Percentiles rank a stretch among this genome's conserved stretches.
Conservation (phyloP, 306 rosid genomes). For the Medicago lupulina region DNA sequence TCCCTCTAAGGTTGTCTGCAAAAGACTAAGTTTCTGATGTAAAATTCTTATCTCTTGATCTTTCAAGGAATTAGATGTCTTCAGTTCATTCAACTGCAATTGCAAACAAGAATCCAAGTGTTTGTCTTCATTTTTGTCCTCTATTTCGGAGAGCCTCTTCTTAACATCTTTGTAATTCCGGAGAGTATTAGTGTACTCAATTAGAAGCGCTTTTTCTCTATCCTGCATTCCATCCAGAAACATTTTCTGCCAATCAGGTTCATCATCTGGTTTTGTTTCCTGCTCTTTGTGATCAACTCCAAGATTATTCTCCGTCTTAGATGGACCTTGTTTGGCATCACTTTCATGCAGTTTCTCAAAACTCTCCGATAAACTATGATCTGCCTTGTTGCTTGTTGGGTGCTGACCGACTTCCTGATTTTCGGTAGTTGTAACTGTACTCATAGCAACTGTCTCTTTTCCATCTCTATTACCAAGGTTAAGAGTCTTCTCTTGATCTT, state of each 20-base stretch:
- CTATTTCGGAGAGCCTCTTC: slow-evolving; percentile 69
- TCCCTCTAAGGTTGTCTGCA: slow-evolving; percentile 61
- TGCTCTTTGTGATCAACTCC: slow-evolving; percentile 43
- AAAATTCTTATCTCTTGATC: slow-evolving; percentile 83
- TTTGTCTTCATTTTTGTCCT: slow-evolving; percentile 56
- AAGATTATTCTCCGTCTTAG: slow-evolving; percentile 36
- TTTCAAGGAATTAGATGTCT: slow-evolving; percentile 65
- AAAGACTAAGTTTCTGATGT: slow-evolving; percentile 66
- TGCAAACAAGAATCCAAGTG: slow-evolving; percentile 48
- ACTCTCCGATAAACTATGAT: slow-evolving; percentile 24
- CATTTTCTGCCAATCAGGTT: slow-evolving; percentile 81
- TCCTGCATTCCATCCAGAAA: slow-evolving; percentile 71
- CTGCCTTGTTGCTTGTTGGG: no score
- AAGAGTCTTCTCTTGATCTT: slow-evolving; percentile 41
- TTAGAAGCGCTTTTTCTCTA: slow-evolving; percentile 67
- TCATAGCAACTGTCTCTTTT: slow-evolving; percentile 29
- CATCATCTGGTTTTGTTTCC: slow-evolving; percentile 52
- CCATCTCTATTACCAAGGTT: slow-evolving; percentile 40
- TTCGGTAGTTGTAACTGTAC: slow-evolving; percentile 19
- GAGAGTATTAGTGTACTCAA: slow-evolving; percentile 82
- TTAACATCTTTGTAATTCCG: slow-evolving; percentile 81
- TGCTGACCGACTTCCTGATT: not conserved
- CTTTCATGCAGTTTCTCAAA: slow-evolving; percentile 37
- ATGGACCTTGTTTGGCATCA: slow-evolving; percentile 40
- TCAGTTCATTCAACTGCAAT: slow-evolving; percentile 64